These are phyloP conservation scores for Metarhizium album DNA, from an alignment of 2,329 filamentous ascomycete species.

Conservation along the genomic window DNA sequence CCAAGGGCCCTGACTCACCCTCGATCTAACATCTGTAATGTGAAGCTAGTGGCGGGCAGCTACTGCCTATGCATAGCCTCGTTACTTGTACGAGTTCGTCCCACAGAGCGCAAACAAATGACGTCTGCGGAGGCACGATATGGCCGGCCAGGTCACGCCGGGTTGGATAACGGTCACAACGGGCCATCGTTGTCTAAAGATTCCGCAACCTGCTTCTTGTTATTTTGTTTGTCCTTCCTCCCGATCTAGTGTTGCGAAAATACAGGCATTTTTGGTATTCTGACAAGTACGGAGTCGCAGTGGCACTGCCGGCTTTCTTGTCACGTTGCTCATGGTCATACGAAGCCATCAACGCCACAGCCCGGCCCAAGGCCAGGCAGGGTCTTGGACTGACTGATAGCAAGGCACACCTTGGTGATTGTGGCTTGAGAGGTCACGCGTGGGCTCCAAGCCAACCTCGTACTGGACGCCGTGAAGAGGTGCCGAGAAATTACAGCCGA, in stretches of 20 bases:
- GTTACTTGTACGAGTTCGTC: background rate
- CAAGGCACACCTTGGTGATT: background rate
- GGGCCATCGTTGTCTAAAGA: background rate
- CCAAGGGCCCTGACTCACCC: background rate
- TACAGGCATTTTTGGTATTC: too few relatives aligned
- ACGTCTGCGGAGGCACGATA: background rate
- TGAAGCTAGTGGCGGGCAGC: background rate
- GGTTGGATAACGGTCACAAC: background rate
- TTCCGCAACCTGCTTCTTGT: background rate
- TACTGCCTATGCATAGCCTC: background rate
- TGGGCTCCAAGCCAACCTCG: background rate
- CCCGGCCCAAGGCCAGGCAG: background rate
- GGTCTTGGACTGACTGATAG: background rate
- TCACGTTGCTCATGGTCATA: background rate
- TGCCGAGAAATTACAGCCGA: background rate
- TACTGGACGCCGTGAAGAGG: background rate
- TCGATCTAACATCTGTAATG: background rate
- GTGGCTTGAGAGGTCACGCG: slow-evolving; percentile 5
- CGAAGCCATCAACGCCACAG: background rate
- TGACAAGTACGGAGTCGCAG: too few relatives aligned
- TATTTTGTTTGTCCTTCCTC: too few relatives aligned
- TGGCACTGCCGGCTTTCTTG: too few relatives aligned
- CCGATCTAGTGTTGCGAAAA: too few relatives aligned
- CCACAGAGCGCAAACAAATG: background rate
- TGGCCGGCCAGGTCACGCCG: background rate